A percentile compares a stretch with the other conserved stretches of the same genome.
Evolutionary conservation across 805 yeast species (phyloP).

Genomic region (Metschnikowia matae): DNA sequence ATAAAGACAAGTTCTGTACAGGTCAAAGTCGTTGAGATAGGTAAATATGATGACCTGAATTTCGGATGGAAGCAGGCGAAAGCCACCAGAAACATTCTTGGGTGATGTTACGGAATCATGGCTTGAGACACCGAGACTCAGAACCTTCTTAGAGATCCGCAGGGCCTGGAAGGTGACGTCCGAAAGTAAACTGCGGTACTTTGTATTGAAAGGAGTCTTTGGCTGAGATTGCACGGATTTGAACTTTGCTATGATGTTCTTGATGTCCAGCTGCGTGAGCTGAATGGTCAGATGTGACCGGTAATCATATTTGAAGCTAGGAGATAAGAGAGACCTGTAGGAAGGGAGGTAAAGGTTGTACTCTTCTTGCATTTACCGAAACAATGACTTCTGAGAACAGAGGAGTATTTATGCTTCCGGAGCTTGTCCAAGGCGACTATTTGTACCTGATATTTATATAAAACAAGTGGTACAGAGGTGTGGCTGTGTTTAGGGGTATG

Average conservation of each 20-base stretch:
- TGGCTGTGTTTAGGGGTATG: conserved; percentile 1
- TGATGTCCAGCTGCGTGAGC: conserved; percentile 32
- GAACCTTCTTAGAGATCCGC: conserved; percentile 33
- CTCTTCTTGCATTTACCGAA: conserved; percentile 3
- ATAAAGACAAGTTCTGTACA: conserved; percentile 40
- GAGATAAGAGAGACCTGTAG: conserved; percentile 49
- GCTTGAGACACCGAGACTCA: conserved; percentile 4
- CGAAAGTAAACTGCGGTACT: conserved; percentile 44
- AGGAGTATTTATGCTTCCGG: background rate
- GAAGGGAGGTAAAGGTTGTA: conserved; percentile 40
- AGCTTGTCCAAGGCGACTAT: background rate
- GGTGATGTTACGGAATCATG: background rate
- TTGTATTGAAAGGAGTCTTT: conserved; percentile 35
- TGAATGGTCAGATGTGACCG: conserved; percentile 42
- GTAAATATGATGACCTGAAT: conserved; percentile 36
- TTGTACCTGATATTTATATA: background rate
- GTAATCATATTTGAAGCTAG: conserved; percentile 49
- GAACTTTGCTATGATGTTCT: conserved; percentile 17
- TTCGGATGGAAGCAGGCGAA: conserved; percentile 41
- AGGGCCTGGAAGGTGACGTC: conserved; percentile 44
- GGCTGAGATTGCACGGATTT: conserved; percentile 14
- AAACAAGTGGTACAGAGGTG: background rate
- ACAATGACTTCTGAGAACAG: too few species aligned
- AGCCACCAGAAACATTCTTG: conserved; percentile 3
- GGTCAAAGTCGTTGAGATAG: conserved; percentile 33